Base-by-base conservation (phyloP, 176 grass and related monocot genomes). In the Puya raimondii region DNA sequence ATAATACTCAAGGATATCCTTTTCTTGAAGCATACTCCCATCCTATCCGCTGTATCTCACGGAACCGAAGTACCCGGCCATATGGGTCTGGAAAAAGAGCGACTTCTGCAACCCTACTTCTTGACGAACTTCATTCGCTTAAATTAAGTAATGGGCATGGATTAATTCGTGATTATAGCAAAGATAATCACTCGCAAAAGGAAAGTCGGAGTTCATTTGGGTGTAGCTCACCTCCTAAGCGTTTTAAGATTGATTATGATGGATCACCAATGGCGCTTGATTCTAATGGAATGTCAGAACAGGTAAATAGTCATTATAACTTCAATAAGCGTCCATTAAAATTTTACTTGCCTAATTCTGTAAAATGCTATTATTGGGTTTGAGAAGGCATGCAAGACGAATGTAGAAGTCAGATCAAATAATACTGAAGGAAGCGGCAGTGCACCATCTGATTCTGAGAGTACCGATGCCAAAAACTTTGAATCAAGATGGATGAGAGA, bases 21-120 rank as follows among this genome's bases (percentile, higher is more conserved):
- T 97, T 97, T 77, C 75, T 90, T 74, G 94, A 88, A 84, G 86
- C 86, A 76, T 85, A 77, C 78, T 92, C 94, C 66, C 77, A 89
- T 72, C 84, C 84, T 57, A 92, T 97, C 59, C 76, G 84, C 9
- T 97, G 94, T 79, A 92, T 97, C 80, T 97, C 94, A 72, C 81
- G 93, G 79, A 82, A 76, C n/a, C 89, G 89, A 18, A 74, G 64
- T 8, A 63, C 14, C 66, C 79, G 82, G 16, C 61, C 68, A 67
- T 64, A 76, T 70, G 75, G 65, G 65, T 53, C 73, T 51, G 84
- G 74, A 57, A 97, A 87, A 68, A 74, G 68, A 71, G 18, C 15
- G 10, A 65, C 59, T 80, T 87, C 86, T 20, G 20, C 80, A 23
- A 48, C 29, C 15, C 18, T 18, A 3, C 54, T 72, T 65, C 52